phyloP scores from a whole-genome alignment of 345 rosid genomes.

The Rhizophora mangle region DNA sequence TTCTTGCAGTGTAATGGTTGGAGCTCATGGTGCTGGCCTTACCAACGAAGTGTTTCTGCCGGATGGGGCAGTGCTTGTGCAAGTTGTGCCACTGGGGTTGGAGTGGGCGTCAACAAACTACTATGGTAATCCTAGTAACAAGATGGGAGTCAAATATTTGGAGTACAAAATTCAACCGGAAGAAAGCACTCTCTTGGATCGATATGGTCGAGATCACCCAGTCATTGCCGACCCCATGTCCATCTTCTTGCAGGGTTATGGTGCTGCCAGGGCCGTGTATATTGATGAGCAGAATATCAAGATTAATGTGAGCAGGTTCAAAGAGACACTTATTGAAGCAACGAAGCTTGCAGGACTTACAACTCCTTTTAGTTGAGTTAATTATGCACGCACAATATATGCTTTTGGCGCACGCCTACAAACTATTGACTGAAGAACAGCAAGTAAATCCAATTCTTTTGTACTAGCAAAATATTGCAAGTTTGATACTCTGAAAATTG shows the following conservation, averaged over 20 bases:
- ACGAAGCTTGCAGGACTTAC: constrained; percentile 9
- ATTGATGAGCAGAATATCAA: constrained; percentile 33
- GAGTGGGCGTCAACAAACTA: constrained; percentile 36
- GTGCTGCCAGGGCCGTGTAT: constrained; percentile 26
- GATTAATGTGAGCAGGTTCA: constrained; percentile 30
- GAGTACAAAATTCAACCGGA: constrained; percentile 39
- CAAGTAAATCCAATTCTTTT: too few relatives aligned
- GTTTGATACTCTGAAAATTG: too few relatives aligned
- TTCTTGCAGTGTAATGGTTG: constrained; percentile 34
- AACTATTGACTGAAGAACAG: too few relatives aligned
- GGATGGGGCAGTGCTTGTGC: constrained; percentile 30
- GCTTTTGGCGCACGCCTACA: too few relatives aligned
- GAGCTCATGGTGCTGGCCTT: constrained; percentile 48
- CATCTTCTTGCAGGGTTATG: constrained; percentile 24
- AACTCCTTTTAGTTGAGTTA: too few relatives aligned
- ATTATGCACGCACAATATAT: too few relatives aligned
- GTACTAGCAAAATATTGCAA: too few relatives aligned
- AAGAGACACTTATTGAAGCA: constrained; percentile 31
- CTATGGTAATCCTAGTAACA: constrained; percentile 24
- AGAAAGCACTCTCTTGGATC: constrained; percentile 35
- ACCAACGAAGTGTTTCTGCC: constrained; percentile 41
- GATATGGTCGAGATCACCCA: constrained; percentile 32
- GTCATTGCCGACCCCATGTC: constrained; percentile 27
- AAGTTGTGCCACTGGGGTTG: constrained; percentile 36
- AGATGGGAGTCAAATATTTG: constrained; percentile 38